Evolutionary conservation across 805 yeast genomes (phyloP).

Genomic region (Sungouiozyma ichnusensis): DNA sequence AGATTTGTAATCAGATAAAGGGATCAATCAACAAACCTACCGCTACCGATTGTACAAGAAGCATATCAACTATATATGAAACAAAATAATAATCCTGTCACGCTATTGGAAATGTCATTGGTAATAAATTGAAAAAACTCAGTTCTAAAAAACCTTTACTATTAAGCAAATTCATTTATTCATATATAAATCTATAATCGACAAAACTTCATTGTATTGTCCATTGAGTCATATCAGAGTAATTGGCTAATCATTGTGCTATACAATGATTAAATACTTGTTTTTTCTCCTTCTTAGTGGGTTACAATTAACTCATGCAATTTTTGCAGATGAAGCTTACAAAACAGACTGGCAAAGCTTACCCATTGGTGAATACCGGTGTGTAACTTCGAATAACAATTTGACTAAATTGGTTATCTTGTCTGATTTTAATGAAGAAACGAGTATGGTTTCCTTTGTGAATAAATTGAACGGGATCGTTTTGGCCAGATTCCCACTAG

Average conservation of each 20-base stretch:
- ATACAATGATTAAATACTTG: background rate
- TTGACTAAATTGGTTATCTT: constrained; percentile 18
- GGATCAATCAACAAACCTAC: too few relatives aligned
- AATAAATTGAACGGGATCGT: constrained; percentile 27
- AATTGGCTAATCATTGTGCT: too few relatives aligned
- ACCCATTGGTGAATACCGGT: constrained; percentile 33
- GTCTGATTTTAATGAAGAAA: constrained; percentile 14
- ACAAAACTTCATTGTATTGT: background rate
- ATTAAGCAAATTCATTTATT: too few relatives aligned
- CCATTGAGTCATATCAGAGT: background rate
- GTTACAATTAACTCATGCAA: constrained; percentile 17
- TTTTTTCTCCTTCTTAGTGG: background rate
- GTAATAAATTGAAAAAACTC: too few relatives aligned
- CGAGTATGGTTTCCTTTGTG: constrained; percentile 28
- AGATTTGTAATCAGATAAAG: too few relatives aligned
- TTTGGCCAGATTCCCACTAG: constrained; percentile 26
- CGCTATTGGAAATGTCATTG: too few relatives aligned
- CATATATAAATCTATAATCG: too few relatives aligned
- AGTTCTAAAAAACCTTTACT: too few relatives aligned
- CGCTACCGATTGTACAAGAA: too few relatives aligned
- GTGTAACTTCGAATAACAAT: constrained; percentile 12
- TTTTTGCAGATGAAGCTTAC: constrained; percentile 44
- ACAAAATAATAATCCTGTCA: too few relatives aligned
- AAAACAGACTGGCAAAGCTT: constrained; percentile 44
- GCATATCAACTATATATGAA: too few relatives aligned